Base-by-base conservation (phyloP, 169 alveolate species). In the Theileria annulata region DNA sequence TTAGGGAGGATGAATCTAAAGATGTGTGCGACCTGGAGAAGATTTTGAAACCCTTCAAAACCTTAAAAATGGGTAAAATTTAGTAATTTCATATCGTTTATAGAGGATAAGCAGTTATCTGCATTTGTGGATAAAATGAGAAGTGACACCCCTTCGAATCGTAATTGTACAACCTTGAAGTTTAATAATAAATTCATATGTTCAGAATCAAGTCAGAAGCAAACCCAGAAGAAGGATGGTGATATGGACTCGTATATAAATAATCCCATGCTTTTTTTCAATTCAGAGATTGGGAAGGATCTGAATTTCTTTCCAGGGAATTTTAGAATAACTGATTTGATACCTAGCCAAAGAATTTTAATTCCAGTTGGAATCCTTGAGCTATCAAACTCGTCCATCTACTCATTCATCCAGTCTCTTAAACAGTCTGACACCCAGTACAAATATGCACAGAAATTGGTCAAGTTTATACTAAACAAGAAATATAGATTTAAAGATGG, bases 231-330 rank as follows among this genome's bases (percentile, higher is more conserved):
- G 8, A 21, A 62, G 3, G 19, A 2, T n/a, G n/a, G 21, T 30
- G 42, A 62, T 37, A 62, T 37, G 9, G 51, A 62, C 31, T 62
- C 37, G 1, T n/a, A 68, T 19, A 68, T 68, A 17, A n/a, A 68
- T 21, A 21, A 68, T 23, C 76, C 76, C 6, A 48, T 13, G 30
- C 1, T 48, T 21, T 35, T 68, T 21, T 68, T 68, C 13, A 49
- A 68, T 21, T 48, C 79, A 3, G 60, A 59, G 21, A 3, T 49
- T 71, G 67, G 71, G 6, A 72, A 15, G 21, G 25, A 3, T 72
- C 5, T 49, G 27, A 48, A 23, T n/a, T n/a, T 21, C n/a, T 72
- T 13, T 31, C 59, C 73, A 27, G 67, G 71, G 1, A 17, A 17
- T n/a, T 17, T 21, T 23, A 54, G 51, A 21, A 54, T 72, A 54